phyloP scores from a whole-genome alignment of 345 rosid genomes.

The Populus nigra region DNA sequence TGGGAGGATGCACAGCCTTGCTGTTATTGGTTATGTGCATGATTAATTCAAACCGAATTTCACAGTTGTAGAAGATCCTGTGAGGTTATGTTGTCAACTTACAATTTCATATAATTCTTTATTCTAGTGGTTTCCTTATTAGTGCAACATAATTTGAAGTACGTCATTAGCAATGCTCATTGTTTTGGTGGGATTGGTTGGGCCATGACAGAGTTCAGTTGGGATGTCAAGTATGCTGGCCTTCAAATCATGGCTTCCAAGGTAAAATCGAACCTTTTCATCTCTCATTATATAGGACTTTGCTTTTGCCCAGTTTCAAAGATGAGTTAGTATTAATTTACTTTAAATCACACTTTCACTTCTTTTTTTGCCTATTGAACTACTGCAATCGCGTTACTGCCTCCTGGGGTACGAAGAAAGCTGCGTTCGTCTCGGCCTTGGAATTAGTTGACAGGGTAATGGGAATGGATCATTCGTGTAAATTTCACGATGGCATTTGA shows the following conservation, averaged over 20 bases:
- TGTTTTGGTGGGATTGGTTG: conserved; percentile 26
- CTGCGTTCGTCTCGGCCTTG: conserved; percentile 60
- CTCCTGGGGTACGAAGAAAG: conserved; percentile 74
- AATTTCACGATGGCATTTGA: conserved; percentile 30
- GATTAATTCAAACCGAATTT: too few species aligned
- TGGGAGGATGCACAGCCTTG: conserved; percentile 90
- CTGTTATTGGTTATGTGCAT: conserved; percentile 51
- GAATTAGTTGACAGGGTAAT: conserved; percentile 59
- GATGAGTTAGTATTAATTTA: too few species aligned
- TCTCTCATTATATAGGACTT: not conserved
- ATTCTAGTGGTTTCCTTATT: too few species aligned
- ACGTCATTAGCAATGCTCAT: conserved; percentile 15
- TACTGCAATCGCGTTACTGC: conserved; percentile 77
- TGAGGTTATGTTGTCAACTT: too few species aligned
- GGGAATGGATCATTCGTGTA: conserved; percentile 40
- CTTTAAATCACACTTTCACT: too few species aligned
- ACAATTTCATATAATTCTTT: too few species aligned
- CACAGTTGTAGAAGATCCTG: too few species aligned
- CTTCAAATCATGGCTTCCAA: conserved; percentile 29
- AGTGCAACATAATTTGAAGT: conserved; percentile 5
- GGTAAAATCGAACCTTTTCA: conserved; percentile 1
- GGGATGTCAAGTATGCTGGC: conserved; percentile 36
- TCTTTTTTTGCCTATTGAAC: conserved; percentile 67
- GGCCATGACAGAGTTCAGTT: conserved; percentile 35
- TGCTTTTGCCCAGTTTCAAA: too few species aligned